Conservation (phyloP, 306 rosid genomes). For the Trifolium dubium region DNA sequence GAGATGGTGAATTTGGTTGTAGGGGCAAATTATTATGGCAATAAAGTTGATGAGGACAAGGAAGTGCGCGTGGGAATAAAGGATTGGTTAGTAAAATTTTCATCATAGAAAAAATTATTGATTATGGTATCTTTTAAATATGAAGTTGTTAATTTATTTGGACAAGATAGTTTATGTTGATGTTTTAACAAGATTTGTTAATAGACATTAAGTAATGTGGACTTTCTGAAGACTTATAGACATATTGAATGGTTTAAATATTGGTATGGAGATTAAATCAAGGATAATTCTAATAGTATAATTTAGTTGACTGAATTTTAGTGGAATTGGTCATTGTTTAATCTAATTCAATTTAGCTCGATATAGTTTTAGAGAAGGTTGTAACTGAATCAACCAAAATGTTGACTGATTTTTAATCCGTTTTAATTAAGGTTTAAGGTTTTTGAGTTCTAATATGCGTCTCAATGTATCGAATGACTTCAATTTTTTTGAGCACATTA, state of each 20-base stretch:
- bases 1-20: constrained; percentile 20
- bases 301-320: too few relatives aligned
- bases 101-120: not conserved
- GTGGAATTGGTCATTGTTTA: too few relatives aligned
- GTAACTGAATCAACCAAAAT: too few relatives aligned
- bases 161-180: not conserved
- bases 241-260: not conserved
- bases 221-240: not conserved
- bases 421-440: too few relatives aligned
- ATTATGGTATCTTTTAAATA: not conserved
- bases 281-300: too few relatives aligned
- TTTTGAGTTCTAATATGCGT: too few relatives aligned
- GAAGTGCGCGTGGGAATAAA: constrained; percentile 76
- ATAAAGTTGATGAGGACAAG: constrained; percentile 13
- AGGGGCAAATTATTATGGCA: constrained; percentile 22
- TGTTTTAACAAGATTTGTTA: not conserved
- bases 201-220: not conserved
- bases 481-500: too few relatives aligned
- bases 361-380: not conserved
- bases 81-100: constrained; percentile 69
- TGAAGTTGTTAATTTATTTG: constrained; percentile 1
- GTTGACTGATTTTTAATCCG: too few relatives aligned
- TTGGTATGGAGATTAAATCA: not conserved
- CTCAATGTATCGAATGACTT: too few relatives aligned
- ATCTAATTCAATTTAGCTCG: not conserved